Base-by-base conservation (phyloP, 495 filamentous ascomycete genomes). In the Annulohypoxylon nitens region DNA sequence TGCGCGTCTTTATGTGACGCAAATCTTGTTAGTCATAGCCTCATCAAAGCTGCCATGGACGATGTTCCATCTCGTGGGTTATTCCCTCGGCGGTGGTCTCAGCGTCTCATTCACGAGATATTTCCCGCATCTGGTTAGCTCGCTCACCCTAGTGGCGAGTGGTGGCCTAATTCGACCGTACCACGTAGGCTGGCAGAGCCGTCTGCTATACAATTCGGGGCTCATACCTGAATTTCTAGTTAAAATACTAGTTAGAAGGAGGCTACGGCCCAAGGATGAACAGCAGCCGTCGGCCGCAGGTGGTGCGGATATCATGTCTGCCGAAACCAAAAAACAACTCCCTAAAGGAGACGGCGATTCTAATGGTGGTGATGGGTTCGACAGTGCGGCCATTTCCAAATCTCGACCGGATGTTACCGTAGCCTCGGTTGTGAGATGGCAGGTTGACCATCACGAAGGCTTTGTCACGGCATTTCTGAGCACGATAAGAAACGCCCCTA, bases 31-130 rank as follows among this genome's bases (percentile, higher is more conserved):
- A 33, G 91, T 88, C 11, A 83, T 97, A 20, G 82, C 88, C 18
- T 93, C 93, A 2, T 93, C 92, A 0, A 83, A 84, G 2, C 74
- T 93, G n/a, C 75, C 88, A 34, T 94, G 92, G 92, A 87, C 86
- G 18, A 85, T 83, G 57, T 93, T 97, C 81, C 85, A 86, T 16
- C 79, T 97, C 0, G 81, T 96, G 11, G 95, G 95, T 2, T 97
- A 97, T 81, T 94, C 91, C 0, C 85, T 98, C 0, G 94, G 95
- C 26, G 95, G 95, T 53, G 91, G 91, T 39, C 90, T 97, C 53
- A 85, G 88, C 10, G 89, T 90, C 9, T 84, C 88, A n/a, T 97
- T 97, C 74, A 89, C 92, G 1, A 84, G 86, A 8, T 85, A 87
- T 65, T 93, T 95, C 76, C 91, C 93, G 0, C 78, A 88, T 20